Evolutionary conservation across 495 filamentous ascomycete genomes (phyloP).

Genomic region (Pyrenopolyporus hunteri): DNA sequence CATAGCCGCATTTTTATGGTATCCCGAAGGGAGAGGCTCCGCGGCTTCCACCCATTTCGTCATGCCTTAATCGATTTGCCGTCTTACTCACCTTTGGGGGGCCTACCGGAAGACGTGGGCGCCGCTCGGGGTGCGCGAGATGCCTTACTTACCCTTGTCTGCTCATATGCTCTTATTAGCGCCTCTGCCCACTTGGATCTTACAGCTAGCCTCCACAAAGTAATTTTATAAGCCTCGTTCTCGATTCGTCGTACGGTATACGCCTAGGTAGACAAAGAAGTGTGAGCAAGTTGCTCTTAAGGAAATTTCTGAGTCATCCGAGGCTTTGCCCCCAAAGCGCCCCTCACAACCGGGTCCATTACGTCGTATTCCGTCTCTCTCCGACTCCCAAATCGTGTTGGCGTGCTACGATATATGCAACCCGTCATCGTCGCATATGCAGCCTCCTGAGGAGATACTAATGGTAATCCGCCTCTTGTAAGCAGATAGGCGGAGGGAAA

Average conservation of each 20-base stretch:
- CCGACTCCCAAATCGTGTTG: not conserved
- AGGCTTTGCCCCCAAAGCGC: not conserved
- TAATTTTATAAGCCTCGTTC: not conserved
- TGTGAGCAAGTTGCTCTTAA: not conserved
- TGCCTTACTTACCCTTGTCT: no score
- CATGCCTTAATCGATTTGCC: no score
- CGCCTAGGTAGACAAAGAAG: not conserved
- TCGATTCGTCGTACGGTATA: not conserved
- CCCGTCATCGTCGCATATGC: conserved; percentile 13
- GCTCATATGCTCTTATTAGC: no score
- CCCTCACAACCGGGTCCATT: not conserved
- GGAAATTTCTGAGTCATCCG: conserved; percentile 1
- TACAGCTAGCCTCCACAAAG: not conserved
- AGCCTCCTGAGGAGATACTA: not conserved
- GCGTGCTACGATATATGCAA: not conserved
- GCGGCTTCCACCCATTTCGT: no score
- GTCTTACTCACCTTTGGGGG: no score
- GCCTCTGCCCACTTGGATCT: no score
- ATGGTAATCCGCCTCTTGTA: conserved; percentile 7
- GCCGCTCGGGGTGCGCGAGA: no score
- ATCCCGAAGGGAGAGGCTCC: no score
- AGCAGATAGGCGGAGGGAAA: not conserved
- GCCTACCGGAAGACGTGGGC: no score
- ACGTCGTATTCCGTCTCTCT: no score
- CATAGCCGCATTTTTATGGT: no score